These are phyloP conservation scores for Blastobotrys mokoenaii DNA, from an alignment of 805 yeast genomes.

Conservation along the genomic window DNA sequence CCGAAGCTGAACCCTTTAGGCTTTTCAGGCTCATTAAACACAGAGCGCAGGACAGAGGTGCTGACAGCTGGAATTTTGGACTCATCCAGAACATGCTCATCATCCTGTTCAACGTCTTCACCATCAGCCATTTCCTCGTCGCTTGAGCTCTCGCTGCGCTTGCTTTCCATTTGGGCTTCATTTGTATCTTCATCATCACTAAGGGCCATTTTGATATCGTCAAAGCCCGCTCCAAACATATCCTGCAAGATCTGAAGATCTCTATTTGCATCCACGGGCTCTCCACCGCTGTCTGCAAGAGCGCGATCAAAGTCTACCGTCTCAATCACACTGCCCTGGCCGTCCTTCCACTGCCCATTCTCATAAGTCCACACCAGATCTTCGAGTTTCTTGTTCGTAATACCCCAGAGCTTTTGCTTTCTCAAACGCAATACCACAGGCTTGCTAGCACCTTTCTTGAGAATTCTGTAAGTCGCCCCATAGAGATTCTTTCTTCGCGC, in stretches of 20 bases:
- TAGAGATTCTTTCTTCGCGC: conserved; percentile 45
- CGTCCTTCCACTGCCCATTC: conserved; percentile 71
- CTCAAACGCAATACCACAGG: conserved; percentile 45
- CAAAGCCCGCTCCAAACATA: conserved; percentile 36
- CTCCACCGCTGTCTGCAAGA: conserved; percentile 29
- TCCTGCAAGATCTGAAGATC: conserved; percentile 40
- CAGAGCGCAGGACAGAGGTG: too few species aligned
- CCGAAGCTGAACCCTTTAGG: too few species aligned
- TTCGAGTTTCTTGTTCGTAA: conserved; percentile 53
- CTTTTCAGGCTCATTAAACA: too few species aligned
- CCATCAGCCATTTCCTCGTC: background rate
- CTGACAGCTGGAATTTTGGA: too few species aligned
- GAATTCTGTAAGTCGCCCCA: conserved; percentile 54
- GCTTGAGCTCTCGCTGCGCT: too few species aligned
- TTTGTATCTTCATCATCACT: conserved; percentile 2
- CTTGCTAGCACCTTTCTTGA: conserved; percentile 39
- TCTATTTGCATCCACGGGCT: conserved; percentile 34
- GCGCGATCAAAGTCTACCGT: conserved; percentile 27
- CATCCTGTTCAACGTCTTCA: conserved; percentile 3
- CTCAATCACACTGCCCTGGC: conserved; percentile 72
- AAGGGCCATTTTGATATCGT: conserved; percentile 9
- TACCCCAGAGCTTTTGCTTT: conserved; percentile 88
- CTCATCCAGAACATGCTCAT: background rate
- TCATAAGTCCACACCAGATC: conserved; percentile 58
- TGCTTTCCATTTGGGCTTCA: too few species aligned